Evolutionary conservation across 495 filamentous ascomycete genomes (phyloP), one percentile per base, ranked within the genome.

Genomic region (Trichoderma reesei): DNA sequence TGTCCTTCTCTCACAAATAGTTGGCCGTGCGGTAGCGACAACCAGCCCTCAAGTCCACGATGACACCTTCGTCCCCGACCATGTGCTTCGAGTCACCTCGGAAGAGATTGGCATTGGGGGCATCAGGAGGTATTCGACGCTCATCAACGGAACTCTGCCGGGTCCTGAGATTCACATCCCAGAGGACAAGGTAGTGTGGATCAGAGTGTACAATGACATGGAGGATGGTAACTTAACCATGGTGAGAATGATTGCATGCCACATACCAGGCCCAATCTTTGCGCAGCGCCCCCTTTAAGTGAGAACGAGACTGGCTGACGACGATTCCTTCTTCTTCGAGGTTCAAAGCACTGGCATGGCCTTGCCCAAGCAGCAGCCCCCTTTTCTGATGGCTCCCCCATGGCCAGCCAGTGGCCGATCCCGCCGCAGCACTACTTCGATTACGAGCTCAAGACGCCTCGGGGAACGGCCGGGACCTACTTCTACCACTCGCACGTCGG

Each of bases 401-500:
- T 70, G 62, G 82, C 76, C 7, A 70, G 75, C 10, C 82, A 86
- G 63, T 85, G 83, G 83, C 84, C 83, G 0, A 85, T 85, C 61
- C 79, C 82, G 4, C 82, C 83, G 9, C 68, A 75, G 16, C 76
- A 82, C 66, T 86, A 80, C 73, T 86, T 86, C 71, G 85, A 87
- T 72, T 86, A 86, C 68, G 82, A 86, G 68, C 74, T 85, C 26
- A 70, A 72, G 10, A 76, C 79, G 8, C 72, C 80, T 20, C 20
- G 72, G 5, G 78, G 77, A 8, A 75, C 82, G 61, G 78, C 82
- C 9, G 83, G 82, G 18, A 80, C 80, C 5, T 85, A 84, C 70
- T 85, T 82, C 68, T 86, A 85, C 64, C 83, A 86, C 67, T 84
- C 81, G 9, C 84, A 86, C 64, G 77, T 85, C 36, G 80, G 73